Conservation (phyloP, 257 asterid species). For the Linaria vulgaris region DNA sequence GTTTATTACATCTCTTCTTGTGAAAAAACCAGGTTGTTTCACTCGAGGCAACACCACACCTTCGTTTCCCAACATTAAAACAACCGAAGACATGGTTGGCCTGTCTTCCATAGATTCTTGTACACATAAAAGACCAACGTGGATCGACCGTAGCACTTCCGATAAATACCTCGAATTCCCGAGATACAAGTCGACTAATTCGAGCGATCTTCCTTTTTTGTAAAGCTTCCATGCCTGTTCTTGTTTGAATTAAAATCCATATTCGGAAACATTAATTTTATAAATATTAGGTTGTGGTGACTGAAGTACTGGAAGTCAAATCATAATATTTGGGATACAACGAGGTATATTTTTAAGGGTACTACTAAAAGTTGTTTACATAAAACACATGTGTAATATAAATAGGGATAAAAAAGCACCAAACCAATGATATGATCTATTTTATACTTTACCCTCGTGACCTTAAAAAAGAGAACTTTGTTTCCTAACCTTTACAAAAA, state of each 20-base stretch:
- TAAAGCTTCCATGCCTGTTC: conserved; percentile 42
- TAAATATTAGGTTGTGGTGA: too few species aligned
- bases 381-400: too few species aligned
- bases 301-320: too few species aligned
- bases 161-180: not conserved
- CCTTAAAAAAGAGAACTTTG: too few species aligned
- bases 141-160: conserved; percentile 31
- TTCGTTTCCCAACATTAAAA: conserved; percentile 32
- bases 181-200: conserved; percentile 26
- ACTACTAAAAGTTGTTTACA: too few species aligned
- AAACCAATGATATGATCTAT: too few species aligned
- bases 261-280: not conserved
- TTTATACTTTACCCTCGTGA: too few species aligned
- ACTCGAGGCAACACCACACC: conserved; percentile 27
- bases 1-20: conserved; percentile 12
- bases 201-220: conserved; percentile 32
- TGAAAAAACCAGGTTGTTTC: conserved; percentile 33
- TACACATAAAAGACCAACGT: conserved; percentile 36
- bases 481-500: too few species aligned
- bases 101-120: conserved; percentile 29
- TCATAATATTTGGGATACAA: too few species aligned
- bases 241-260: not conserved
- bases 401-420: too few species aligned
- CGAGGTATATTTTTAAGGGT: too few species aligned
- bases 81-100: conserved; percentile 36